Percentiles rank a stretch among this genome's conserved stretches.
phyloP scores from a whole-genome alignment of 2,329 filamentous ascomycete genomes.

The Pezicula radicicola region DNA sequence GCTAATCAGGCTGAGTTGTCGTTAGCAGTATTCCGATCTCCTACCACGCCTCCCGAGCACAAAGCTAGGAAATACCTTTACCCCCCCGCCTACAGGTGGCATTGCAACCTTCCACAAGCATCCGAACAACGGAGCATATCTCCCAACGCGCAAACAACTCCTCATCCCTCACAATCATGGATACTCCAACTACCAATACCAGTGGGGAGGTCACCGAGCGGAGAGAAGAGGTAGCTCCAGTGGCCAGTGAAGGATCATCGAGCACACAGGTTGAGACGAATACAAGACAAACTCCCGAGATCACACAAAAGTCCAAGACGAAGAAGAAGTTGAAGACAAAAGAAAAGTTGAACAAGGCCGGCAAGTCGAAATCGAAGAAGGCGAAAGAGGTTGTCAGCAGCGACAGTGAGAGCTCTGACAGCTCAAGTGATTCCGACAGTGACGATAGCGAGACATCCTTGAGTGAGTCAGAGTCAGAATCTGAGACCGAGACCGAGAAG shows the following conservation, averaged over 20 bases:
- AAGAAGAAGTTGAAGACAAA: conserved; percentile 12
- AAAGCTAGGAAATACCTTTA: no score
- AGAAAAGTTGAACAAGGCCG: conserved; percentile 9
- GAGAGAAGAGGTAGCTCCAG: conserved; percentile 16
- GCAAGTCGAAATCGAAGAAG: conserved; percentile 21
- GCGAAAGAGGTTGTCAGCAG: conserved; percentile 15
- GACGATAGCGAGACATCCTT: conserved; percentile 13
- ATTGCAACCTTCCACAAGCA: no score
- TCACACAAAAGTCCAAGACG: conserved; percentile 16
- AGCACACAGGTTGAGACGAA: conserved; percentile 21
- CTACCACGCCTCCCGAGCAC: no score
- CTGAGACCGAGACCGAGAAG: conserved; percentile 27
- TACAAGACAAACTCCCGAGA: conserved; percentile 15
- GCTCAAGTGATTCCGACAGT: conserved; percentile 14
- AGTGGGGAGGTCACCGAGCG: conserved; percentile 18
- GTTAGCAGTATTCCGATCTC: no score
- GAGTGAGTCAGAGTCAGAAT: conserved; percentile 13
- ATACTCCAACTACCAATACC: conserved; percentile 24
- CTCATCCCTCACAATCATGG: conserved; percentile 13
- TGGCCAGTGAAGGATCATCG: conserved; percentile 12
- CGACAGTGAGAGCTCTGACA: conserved; percentile 16
- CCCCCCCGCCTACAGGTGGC: no score
- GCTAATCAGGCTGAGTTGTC: no score
- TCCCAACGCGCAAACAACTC: not conserved
- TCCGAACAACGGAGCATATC: no score